Conservation (phyloP, 768 basidiomycete species). For the Russula sp. region DNA sequence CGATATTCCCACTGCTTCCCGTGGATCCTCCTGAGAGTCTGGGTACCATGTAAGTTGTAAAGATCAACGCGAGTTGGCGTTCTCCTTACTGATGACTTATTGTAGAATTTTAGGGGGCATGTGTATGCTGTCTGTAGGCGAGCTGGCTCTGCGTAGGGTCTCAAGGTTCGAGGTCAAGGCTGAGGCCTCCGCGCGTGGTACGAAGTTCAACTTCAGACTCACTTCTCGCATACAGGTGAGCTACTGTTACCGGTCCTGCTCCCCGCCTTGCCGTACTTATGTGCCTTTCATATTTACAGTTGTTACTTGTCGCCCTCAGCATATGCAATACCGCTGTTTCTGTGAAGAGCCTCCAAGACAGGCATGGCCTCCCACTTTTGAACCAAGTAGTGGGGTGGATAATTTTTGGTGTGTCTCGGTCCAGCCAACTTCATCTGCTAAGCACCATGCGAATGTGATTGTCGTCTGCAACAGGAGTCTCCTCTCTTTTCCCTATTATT, state of each 20-base stretch:
- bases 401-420: slow-evolving; percentile 50
- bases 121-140: slow-evolving; percentile 39
- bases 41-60: slow-evolving; percentile 51
- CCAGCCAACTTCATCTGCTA: neutral
- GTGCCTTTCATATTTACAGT: slow-evolving; percentile 37
- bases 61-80: neutral
- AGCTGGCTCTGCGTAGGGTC: slow-evolving; percentile 15
- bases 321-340: slow-evolving; percentile 60
- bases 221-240: slow-evolving; percentile 18
- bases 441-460: neutral
- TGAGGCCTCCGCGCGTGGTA: neutral
- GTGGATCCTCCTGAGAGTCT: slow-evolving; percentile 71
- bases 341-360: slow-evolving; percentile 57
- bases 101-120: slow-evolving; percentile 43
- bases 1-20: slow-evolving; percentile 66
- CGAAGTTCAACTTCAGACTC: neutral
- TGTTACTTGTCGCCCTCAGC: slow-evolving; percentile 43
- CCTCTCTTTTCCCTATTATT: slow-evolving; percentile 52
- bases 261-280: neutral
- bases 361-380: slow-evolving; percentile 56
- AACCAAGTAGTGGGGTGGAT: slow-evolving; percentile 67
- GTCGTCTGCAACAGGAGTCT: slow-evolving; percentile 40
- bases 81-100: neutral
- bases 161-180: slow-evolving; percentile 4
- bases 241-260: neutral